phyloP scores from a whole-genome alignment of 73 alveolate genomes.

The Symbiodinium pilosum region DNA sequence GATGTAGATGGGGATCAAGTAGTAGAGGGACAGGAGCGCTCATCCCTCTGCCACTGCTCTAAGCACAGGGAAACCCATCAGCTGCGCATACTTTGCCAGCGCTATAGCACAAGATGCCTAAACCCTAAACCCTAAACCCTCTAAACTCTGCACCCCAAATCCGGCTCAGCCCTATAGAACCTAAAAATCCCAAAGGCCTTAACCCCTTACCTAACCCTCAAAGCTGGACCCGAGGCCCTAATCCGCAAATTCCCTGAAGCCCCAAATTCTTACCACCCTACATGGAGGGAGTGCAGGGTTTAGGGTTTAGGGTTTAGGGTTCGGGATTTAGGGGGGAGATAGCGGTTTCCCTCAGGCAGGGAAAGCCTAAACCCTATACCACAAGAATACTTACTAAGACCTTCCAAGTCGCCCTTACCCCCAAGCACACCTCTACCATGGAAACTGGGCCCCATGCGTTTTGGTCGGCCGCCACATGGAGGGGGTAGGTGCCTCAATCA shows the following conservation, averaged over 20 bases:
- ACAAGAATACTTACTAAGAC: neutral
- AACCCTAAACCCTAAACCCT: neutral
- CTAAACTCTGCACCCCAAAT: neutral
- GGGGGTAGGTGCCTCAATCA: neutral
- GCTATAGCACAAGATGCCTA: no score
- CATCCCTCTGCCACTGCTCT: no score
- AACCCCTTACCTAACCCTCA: no score
- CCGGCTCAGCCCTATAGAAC: no score
- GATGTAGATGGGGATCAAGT: no score
- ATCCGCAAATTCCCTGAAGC: no score
- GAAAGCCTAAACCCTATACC: neutral
- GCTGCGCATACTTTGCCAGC: no score
- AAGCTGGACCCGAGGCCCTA: no score
- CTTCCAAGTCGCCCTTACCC: neutral
- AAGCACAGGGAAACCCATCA: no score
- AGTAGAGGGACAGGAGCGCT: no score
- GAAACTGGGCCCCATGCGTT: neutral
- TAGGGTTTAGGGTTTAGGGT: neutral
- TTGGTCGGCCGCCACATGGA: conserved; percentile 3
- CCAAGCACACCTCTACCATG: neutral
- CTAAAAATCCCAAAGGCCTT: no score
- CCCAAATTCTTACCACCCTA: neutral
- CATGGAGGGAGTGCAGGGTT: neutral
- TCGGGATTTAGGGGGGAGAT: neutral
- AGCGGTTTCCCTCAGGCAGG: no score